Base-by-base conservation (phyloP, 306 rosid species). In the Vigna unguiculata region DNA sequence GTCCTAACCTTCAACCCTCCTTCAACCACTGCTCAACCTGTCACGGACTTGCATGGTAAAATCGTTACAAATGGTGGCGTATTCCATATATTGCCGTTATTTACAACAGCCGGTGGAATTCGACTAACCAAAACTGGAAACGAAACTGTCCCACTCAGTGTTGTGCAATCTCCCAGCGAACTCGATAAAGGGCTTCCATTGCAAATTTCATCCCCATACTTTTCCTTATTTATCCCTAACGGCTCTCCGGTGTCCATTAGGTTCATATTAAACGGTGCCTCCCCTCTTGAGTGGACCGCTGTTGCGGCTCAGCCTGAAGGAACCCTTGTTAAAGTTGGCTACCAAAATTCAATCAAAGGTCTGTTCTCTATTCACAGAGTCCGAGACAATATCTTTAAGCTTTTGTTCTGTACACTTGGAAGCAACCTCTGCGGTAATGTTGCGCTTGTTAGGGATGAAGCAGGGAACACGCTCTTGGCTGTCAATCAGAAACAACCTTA, bases 171-270 rank as follows among this genome's bases (percentile, higher is more conserved):
- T 55, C 13, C 2, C 13, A 0, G 2, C 9, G 30, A 21, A 7
- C 2, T 11, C 30, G 0, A 0, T 4, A 0, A 1, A 0, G 60
- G 60, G 7, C 15, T 54, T 2, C 59, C 25, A 19, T 1, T 19
- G 4, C 19, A 0, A 13, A 7, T 52, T 52, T 0, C 25, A 19
- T 52, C 25, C 5, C 12, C 8, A 8, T 8, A 0, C 2, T 0
- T 0, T 2, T 2, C 0, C 1, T 0, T 0, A 0, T 19, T 9
- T 2, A 0, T 52, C 59, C 1, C 13, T 5, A 2, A 2, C 0
- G 28, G 59, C n/a, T 4, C 1, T 32, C 3, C 30, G 30, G 36
- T 32, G 36, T 4, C 0, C 36, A 1, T 32, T 32, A 5, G 1
- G 0, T 32, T 32, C 36, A 7, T 0, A 25, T 25, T 1, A 1